phyloP scores from a whole-genome alignment of 352 stramenopile species.

The Pilasporangium apinafurcum region DNA sequence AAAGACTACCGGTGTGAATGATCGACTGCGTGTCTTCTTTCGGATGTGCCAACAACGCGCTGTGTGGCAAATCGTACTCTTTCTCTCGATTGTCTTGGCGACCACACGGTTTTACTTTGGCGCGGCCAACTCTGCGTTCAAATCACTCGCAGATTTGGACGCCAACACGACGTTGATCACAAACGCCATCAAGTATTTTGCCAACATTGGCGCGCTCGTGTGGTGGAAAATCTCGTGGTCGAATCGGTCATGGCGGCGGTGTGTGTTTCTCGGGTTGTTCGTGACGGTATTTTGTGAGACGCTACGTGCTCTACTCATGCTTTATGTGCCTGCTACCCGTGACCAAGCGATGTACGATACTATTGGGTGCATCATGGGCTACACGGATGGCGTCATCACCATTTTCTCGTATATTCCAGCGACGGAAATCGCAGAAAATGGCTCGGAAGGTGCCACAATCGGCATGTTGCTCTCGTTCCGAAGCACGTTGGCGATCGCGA shows the following conservation, averaged over 20 bases:
- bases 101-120: conserved; percentile 37
- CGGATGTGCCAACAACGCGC: conserved; percentile 63
- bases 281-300: conserved; percentile 39
- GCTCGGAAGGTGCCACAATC: conserved; percentile 59
- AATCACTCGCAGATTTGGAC: conserved; percentile 6
- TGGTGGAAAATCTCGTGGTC: conserved; percentile 44
- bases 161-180: conserved; percentile 7
- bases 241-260: conserved; percentile 24
- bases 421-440: conserved; percentile 67
- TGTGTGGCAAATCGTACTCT: conserved; percentile 74
- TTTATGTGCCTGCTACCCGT: conserved; percentile 7
- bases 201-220: conserved; percentile 42
- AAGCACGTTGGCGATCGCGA: conserved; percentile 6
- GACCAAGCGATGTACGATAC: conserved; percentile 38
- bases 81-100: conserved; percentile 38
- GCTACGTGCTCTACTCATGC: conserved; percentile 34
- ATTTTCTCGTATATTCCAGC: conserved; percentile 51
- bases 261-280: conserved; percentile 20
- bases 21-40: conserved; percentile 31
- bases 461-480: conserved; percentile 25
- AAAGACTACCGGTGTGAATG: neutral
- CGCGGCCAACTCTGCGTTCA: conserved; percentile 30
- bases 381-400: conserved; percentile 56
- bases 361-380: conserved; percentile 36
- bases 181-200: conserved; percentile 40